Evolutionary conservation across 768 basidiomycete genomes (phyloP), one percentile per base, ranked within the genome.

Genomic region (Lactifluus volemus): DNA sequence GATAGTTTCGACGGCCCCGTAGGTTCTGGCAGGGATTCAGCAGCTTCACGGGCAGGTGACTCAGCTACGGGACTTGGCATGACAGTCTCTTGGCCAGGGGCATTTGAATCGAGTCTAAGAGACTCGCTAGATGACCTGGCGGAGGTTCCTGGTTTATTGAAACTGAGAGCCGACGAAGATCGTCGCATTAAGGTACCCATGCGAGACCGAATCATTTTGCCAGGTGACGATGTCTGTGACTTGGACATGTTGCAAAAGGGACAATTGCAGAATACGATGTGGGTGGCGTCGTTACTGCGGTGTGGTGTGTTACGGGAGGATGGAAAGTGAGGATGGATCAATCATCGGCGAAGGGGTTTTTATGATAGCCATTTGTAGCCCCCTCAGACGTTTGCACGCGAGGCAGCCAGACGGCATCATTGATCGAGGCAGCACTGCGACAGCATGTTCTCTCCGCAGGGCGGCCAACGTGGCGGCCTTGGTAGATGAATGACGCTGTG

Each of bases 31-130:
- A 60, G 32, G 39, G 65, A 53, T 3, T 74, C 78, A 14, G 77
- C 81, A 9, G 76, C 79, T 66, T 85, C 84, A 29, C 84, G 78
- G 8, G 77, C 78, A 32, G 86, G 85, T 2, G 84, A 87, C 68
- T 89, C 88, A 1, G 81, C 76, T 60, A 89, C 87, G 3, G 88
- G 85, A 62, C 83, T 85, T 11, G 85, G 84, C 12, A 74, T 68
- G 34, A 65, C 67, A 30, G 67, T 49, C 12, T 67, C 59, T 34
- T 68, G 49, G 12, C 74, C 62, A 48, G 69, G 69, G 44, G 75
- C 58, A 8, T 72, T 55, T 3, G 76, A 68, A 36, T 76, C 73
- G 2, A 77, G 70, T 63, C 69, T 72, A 56, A 75, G 69, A 39
- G 64, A 66, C 42, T 63, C 65, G 29, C 50, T 60, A 15, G 64